Conservation (phyloP, 2,329 filamentous ascomycete species). For the Xylaria sp. region DNA sequence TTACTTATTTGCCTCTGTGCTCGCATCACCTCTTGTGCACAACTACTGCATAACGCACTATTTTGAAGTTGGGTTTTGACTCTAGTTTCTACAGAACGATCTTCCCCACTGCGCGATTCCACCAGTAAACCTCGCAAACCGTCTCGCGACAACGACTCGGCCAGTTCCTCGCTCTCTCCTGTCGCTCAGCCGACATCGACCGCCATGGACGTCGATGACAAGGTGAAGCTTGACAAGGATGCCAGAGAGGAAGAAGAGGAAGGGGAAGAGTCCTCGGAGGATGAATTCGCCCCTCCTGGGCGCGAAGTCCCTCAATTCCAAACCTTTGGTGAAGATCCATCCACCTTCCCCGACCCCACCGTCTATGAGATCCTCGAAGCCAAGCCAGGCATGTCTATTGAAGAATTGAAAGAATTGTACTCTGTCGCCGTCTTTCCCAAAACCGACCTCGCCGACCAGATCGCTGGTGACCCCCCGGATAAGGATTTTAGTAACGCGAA, state of each 20-base stretch:
- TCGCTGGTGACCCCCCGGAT: slow-evolving; percentile 89
- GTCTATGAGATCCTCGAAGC: slow-evolving; percentile 90
- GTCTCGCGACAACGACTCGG: slow-evolving; percentile 64
- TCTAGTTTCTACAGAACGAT: slow-evolving; percentile 57
- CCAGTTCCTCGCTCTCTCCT: slow-evolving; percentile 70
- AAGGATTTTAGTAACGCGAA: slow-evolving; percentile 96
- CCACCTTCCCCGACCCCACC: slow-evolving; percentile 90
- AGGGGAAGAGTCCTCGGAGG: slow-evolving; percentile 63
- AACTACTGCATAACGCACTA: slow-evolving; percentile 4
- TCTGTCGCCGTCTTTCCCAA: slow-evolving; percentile 86
- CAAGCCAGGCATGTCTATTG: slow-evolving; percentile 78
- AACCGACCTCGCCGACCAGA: slow-evolving; percentile 83
- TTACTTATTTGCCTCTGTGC: slow-evolving; percentile 1
- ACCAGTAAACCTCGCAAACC: slow-evolving; percentile 61
- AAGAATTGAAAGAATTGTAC: slow-evolving; percentile 89
- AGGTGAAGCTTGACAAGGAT: slow-evolving; percentile 56
- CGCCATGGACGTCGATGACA: slow-evolving; percentile 70
- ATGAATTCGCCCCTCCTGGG: slow-evolving; percentile 69
- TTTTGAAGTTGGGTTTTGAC: slow-evolving; percentile 11
- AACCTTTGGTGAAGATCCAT: slow-evolving; percentile 92
- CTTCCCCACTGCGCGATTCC: slow-evolving; percentile 64
- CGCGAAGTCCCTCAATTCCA: slow-evolving; percentile 79
- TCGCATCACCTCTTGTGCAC: slow-evolving; percentile 8
- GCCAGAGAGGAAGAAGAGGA: slow-evolving; percentile 55
- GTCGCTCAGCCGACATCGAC: slow-evolving; percentile 62